These are phyloP conservation scores for Claviceps maximensis DNA, from an alignment of 2,329 filamentous ascomycete genomes.

Conservation along the genomic window DNA sequence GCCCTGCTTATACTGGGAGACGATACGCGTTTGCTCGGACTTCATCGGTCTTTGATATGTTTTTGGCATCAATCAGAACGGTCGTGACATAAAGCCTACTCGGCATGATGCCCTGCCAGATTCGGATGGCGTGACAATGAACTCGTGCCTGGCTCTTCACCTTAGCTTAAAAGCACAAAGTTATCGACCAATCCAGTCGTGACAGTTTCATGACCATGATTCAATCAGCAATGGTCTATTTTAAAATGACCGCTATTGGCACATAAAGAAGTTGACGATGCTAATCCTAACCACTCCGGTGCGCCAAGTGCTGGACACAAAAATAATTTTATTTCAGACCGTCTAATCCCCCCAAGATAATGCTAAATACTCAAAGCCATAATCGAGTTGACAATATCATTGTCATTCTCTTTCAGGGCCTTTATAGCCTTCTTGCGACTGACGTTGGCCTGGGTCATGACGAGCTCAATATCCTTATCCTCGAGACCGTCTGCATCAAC, in stretches of 20 bases:
- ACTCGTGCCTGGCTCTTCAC: background rate
- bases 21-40: background rate
- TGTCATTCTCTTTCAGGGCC: slow-evolving; percentile 97
- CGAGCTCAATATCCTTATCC: slow-evolving; percentile 98
- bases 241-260: slow-evolving; percentile 1
- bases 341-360: slow-evolving; percentile 1
- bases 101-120: background rate
- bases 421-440: slow-evolving; percentile 98
- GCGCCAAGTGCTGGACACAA: slow-evolving; percentile 12
- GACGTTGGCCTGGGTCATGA: slow-evolving; percentile 95
- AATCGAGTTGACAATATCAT: slow-evolving; percentile 99
- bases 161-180: background rate
- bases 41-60: background rate
- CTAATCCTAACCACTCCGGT: slow-evolving; percentile 12
- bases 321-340: slow-evolving; percentile 2
- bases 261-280: slow-evolving; percentile 18
- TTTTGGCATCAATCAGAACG: background rate
- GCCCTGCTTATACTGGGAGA: background rate
- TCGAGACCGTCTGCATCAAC: slow-evolving; percentile 90
- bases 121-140: background rate
- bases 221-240: background rate
- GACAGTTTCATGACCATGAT: background rate
- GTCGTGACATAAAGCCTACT: background rate
- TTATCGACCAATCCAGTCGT: background rate
- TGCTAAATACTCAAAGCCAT: slow-evolving; percentile 83